Conservation (phyloP, 1,139 yeast genomes). For the Kurtzmaniella quercitrusa region DNA sequence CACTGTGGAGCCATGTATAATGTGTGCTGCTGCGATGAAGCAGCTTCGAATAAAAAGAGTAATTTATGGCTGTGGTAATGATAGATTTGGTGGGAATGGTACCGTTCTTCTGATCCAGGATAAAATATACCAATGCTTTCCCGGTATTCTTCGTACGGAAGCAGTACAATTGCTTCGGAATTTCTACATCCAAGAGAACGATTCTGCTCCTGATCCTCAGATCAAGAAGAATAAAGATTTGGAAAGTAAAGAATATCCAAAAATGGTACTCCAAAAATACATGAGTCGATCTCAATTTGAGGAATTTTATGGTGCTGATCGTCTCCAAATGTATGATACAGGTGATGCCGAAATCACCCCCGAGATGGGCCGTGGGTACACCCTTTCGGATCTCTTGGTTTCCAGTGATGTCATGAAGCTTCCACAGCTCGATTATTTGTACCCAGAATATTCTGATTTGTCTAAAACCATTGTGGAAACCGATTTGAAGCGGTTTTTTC, state of each 20-base stretch:
- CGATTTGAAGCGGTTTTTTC: conserved; percentile 24
- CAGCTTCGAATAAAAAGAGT: conserved; percentile 74
- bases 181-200: conserved; percentile 83
- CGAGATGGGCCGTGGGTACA: conserved; percentile 21
- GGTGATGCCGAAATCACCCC: conserved; percentile 31
- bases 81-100: conserved; percentile 95
- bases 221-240: conserved; percentile 72
- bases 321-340: conserved; percentile 11
- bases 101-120: conserved; percentile 66
- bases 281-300: conserved; percentile 22
- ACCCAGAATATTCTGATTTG: conserved; percentile 9
- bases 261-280: conserved; percentile 18
- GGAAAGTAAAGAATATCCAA: conserved; percentile 63
- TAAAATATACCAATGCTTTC: conserved; percentile 58
- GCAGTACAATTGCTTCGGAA: conserved; percentile 76
- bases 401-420: conserved; percentile 15
- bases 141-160: conserved; percentile 78
- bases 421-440: conserved; percentile 19
- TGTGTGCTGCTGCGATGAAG: conserved; percentile 93
- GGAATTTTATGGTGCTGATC: conserved; percentile 24
- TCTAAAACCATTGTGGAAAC: conserved; percentile 8
- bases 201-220: conserved; percentile 78
- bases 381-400: conserved; percentile 18
- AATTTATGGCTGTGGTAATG: conserved; percentile 90
- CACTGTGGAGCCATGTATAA: conserved; percentile 96